phyloP scores from a whole-genome alignment of 1,284 basidiomycete genomes.

The Ceratobasidium sp. region DNA sequence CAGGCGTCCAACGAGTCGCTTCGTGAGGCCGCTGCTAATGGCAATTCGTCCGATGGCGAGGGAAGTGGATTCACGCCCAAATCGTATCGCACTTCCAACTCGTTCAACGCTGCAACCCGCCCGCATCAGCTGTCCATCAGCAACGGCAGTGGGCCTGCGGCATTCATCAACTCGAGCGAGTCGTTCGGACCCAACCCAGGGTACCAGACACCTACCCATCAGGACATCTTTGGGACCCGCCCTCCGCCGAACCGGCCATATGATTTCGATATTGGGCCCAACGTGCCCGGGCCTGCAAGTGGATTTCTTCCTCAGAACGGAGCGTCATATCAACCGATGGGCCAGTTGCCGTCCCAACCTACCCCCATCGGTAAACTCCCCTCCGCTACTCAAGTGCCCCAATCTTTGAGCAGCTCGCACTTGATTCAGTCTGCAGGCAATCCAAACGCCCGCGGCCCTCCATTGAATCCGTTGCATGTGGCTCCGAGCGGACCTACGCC shows the following conservation, averaged over 20 bases:
- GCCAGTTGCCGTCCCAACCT: neutral
- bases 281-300: conserved; percentile 25
- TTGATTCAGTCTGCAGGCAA: conserved; percentile 12
- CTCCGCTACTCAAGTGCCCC: conserved; percentile 41
- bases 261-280: conserved; percentile 33
- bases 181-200: conserved; percentile 23
- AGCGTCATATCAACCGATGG: conserved; percentile 12
- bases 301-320: conserved; percentile 22
- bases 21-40: conserved; percentile 18
- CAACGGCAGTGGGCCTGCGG: conserved; percentile 11
- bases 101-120: conserved; percentile 20
- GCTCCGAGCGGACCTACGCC: conserved; percentile 33
- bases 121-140: conserved; percentile 35
- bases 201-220: conserved; percentile 33
- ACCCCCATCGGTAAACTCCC: conserved; percentile 15
- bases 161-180: conserved; percentile 4
- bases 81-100: conserved; percentile 29
- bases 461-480: conserved; percentile 29
- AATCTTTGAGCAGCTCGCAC: conserved; percentile 9
- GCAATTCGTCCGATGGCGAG: conserved; percentile 28
- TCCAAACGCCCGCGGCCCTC: conserved; percentile 17
- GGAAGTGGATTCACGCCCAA: conserved; percentile 33
- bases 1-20: conserved; percentile 34
- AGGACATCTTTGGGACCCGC: conserved; percentile 35
- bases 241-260: conserved; percentile 11